Conservation (phyloP, 768 basidiomycete genomes). For the Russula brevipes region DNA sequence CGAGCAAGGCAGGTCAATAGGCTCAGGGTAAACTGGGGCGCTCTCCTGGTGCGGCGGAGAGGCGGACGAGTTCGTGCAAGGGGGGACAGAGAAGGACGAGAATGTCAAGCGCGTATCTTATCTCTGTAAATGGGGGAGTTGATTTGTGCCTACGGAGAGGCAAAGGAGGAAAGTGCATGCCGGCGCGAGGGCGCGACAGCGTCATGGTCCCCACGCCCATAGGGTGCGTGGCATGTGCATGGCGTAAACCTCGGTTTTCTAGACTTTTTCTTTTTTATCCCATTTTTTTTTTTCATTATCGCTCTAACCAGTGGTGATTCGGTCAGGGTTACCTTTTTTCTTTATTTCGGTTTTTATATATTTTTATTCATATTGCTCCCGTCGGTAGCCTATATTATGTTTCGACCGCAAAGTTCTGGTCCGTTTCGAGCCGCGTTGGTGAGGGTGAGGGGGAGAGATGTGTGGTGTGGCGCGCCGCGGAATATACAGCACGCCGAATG, state of each 20-base stretch:
- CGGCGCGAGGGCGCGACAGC: slow-evolving; percentile 5
- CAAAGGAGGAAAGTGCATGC: slow-evolving; percentile 15
- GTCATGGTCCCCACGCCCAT: background rate
- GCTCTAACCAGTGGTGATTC: too few relatives aligned
- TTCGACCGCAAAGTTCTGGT: too few relatives aligned
- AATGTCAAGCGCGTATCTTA: slow-evolving; percentile 8
- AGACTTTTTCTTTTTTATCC: background rate
- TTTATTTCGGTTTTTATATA: too few relatives aligned
- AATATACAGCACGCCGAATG: too few relatives aligned
- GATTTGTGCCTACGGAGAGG: slow-evolving; percentile 4
- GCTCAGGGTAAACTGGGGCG: background rate
- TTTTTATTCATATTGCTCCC: too few relatives aligned
- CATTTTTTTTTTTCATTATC: background rate
- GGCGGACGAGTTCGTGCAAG: background rate
- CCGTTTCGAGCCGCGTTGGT: too few relatives aligned
- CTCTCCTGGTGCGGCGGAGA: slow-evolving; percentile 3
- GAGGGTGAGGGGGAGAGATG: too few relatives aligned
- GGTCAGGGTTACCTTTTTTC: too few relatives aligned
- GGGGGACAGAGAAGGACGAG: too few relatives aligned
- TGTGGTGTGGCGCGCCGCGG: too few relatives aligned
- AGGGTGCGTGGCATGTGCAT: background rate
- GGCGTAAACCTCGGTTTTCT: background rate
- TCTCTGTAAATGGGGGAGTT: slow-evolving; percentile 6
- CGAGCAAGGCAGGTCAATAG: slow-evolving; percentile 1
- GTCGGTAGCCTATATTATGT: too few relatives aligned